Evolutionary conservation across 2,329 filamentous ascomycete species (phyloP).

Genomic region (Chalaropsis thielavioides): DNA sequence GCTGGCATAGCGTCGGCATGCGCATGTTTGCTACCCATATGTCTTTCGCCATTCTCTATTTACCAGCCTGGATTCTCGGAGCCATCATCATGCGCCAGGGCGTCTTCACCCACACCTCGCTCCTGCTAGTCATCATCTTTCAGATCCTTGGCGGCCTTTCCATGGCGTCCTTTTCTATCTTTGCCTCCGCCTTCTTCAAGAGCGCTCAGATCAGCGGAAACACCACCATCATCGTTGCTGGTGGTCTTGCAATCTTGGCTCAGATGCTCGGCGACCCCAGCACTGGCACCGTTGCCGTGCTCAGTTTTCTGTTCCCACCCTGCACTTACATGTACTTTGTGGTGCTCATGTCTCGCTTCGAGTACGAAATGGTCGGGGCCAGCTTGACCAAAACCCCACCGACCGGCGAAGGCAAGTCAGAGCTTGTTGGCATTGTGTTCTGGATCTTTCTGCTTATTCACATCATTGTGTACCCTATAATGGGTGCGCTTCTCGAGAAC

Average conservation of each 20-base stretch:
- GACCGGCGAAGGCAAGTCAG: slow-evolving; percentile 42
- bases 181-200: slow-evolving; percentile 71
- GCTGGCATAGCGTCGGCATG: slow-evolving; percentile 64
- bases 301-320: slow-evolving; percentile 68
- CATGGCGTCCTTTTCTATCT: slow-evolving; percentile 63
- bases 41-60: slow-evolving; percentile 65
- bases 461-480: slow-evolving; percentile 59
- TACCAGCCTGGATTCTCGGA: slow-evolving; percentile 70
- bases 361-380: slow-evolving; percentile 44
- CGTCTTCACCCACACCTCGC: slow-evolving; percentile 50
- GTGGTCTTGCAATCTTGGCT: slow-evolving; percentile 67
- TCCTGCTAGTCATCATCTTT: slow-evolving; percentile 55
- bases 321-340: slow-evolving; percentile 80
- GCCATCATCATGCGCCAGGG: slow-evolving; percentile 47
- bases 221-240: slow-evolving; percentile 53
- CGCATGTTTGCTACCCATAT: slow-evolving; percentile 68
- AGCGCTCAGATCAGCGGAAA: slow-evolving; percentile 82
- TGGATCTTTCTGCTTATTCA: slow-evolving; percentile 69
- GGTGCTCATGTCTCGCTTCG: slow-evolving; percentile 61
- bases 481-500: slow-evolving; percentile 62
- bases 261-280: slow-evolving; percentile 53
- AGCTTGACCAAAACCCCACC: slow-evolving; percentile 51
- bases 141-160: slow-evolving; percentile 64
- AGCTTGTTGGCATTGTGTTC: slow-evolving; percentile 56
- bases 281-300: slow-evolving; percentile 49